Percentiles rank a stretch among this genome's conserved stretches.
These are phyloP conservation scores for Monilinia vaccinii-corymbosi DNA, from an alignment of 2,329 filamentous ascomycete species.

Conservation along the genomic window DNA sequence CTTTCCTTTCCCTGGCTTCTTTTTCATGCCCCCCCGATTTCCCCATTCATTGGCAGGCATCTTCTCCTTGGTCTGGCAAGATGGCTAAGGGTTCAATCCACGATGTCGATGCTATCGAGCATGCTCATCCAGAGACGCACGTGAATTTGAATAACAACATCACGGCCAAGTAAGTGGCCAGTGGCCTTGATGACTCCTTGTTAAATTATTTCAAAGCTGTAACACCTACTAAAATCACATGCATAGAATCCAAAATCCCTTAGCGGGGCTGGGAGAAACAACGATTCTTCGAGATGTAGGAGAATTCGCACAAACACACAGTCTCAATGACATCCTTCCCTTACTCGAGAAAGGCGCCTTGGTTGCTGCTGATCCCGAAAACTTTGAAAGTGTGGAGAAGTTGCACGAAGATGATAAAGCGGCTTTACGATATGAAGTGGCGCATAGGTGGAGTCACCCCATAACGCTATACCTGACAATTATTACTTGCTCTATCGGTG, in stretches of 20 bases:
- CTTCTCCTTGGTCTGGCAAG: not conserved
- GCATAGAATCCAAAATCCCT: constrained; percentile 37
- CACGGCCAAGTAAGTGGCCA: constrained; percentile 7
- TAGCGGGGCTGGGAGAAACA: constrained; percentile 44
- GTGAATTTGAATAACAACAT: constrained; percentile 10
- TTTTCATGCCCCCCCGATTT: not conserved
- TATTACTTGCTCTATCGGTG: constrained; percentile 56
- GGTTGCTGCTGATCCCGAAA: constrained; percentile 59
- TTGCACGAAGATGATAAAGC: constrained; percentile 52
- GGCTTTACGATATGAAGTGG: constrained; percentile 50
- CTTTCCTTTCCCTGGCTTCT: not conserved
- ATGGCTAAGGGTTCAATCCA: constrained; percentile 1
- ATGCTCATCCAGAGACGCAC: constrained; percentile 7
- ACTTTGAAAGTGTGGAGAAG: constrained; percentile 50
- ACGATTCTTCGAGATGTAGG: constrained; percentile 46
- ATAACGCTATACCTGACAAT: constrained; percentile 57
- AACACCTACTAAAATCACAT: not conserved
- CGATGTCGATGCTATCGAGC: not conserved
- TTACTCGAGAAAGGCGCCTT: constrained; percentile 62
- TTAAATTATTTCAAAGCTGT: not conserved
- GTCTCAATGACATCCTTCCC: constrained; percentile 47
- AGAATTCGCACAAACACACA: constrained; percentile 51
- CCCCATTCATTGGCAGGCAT: not conserved
- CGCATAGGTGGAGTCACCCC: constrained; percentile 61
- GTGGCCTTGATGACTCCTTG: not conserved